phyloP scores from a whole-genome alignment of 768 basidiomycete species.

The Phanerochaete carnosa region DNA sequence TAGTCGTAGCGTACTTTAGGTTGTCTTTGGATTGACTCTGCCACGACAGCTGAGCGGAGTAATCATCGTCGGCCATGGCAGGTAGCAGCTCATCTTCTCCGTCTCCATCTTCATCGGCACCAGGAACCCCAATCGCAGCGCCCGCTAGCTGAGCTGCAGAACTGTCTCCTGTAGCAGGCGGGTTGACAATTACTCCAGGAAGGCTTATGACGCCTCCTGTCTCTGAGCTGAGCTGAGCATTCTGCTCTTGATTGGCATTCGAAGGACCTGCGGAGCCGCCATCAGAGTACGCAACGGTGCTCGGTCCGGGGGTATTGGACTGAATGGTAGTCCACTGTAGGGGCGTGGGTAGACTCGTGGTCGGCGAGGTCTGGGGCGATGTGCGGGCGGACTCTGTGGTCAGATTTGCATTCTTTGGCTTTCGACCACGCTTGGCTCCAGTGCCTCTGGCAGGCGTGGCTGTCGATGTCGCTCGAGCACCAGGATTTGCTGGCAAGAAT shows the following conservation, averaged over 20 bases:
- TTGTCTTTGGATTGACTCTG: conserved; percentile 89
- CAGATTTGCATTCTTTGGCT: conserved; percentile 25
- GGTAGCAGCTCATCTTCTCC: conserved; percentile 78
- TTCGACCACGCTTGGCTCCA: conserved; percentile 30
- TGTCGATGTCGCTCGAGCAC: conserved; percentile 15
- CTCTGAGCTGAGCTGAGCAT: conserved; percentile 5
- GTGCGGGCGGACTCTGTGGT: conserved; percentile 15
- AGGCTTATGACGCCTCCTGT: conserved; percentile 17
- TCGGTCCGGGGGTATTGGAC: conserved; percentile 3
- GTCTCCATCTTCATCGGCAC: conserved; percentile 54
- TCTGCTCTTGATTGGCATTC: background rate
- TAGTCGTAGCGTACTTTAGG: conserved; percentile 54
- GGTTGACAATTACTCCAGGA: conserved; percentile 14
- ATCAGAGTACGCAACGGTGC: background rate
- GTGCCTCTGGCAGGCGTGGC: conserved; percentile 16
- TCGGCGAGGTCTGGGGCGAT: conserved; percentile 15
- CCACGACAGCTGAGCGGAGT: conserved; percentile 78
- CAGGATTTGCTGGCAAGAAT: conserved; percentile 19
- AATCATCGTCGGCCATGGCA: conserved; percentile 88
- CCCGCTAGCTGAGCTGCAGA: background rate
- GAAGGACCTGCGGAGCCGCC: background rate
- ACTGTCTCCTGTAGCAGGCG: background rate
- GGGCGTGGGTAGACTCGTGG: conserved; percentile 14
- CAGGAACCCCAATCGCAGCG: conserved; percentile 7
- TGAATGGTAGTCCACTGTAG: conserved; percentile 14